Evolutionary conservation across 2,329 filamentous ascomycete genomes (phyloP), one percentile per base, ranked within the genome.

Genomic region (Colletotrichum chlorophyti): DNA sequence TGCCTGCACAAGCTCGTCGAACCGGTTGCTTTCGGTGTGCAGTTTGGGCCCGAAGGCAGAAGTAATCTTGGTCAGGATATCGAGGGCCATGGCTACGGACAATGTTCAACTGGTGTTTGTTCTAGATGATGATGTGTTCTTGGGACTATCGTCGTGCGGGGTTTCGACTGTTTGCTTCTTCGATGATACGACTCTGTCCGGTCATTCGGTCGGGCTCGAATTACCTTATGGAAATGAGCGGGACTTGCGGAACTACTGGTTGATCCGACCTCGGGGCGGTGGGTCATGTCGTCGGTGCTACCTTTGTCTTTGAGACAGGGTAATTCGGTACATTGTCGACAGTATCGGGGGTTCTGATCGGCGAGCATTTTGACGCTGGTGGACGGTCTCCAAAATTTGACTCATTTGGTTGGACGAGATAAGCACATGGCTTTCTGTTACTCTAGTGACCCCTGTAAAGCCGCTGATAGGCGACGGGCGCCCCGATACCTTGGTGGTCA

Each of bases 1-100:
- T n/a, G 85, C 84, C 58, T 83, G 69, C 53, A 96, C 90, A 41
- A 96, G 86, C 50, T 79, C 73, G 32, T 93, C 84, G 70, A 96
- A 95, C 11, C 73, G 71, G 65, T 83, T 76, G 48, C 68, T n/a
- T 17, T 58, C 55, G 26, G 40, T 23, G 21, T 52, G 48, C 26
- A 40, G 27, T n/a, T 57, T 53, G 45, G 54, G 54, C 38, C 45
- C 60, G 37, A 66, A 58, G 40, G 64, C 57, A 12, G 63, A 40
- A 31, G 64, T 53, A 54, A 64, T 61, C 43, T 63, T 69, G 32
- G 71, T 68, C 51, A 69, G 58, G 54, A 74, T 65, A 29, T 70
- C 67, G 65, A 74, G 63, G 58, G 72, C 69, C 74, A 76, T 77
- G 65, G 34, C 31, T 58, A 57, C 19, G 47, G 37, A 53, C 42